Evolutionary conservation across 2,329 filamentous ascomycete species (phyloP).

Genomic region (Neofusicoccum kwambonambiense): DNA sequence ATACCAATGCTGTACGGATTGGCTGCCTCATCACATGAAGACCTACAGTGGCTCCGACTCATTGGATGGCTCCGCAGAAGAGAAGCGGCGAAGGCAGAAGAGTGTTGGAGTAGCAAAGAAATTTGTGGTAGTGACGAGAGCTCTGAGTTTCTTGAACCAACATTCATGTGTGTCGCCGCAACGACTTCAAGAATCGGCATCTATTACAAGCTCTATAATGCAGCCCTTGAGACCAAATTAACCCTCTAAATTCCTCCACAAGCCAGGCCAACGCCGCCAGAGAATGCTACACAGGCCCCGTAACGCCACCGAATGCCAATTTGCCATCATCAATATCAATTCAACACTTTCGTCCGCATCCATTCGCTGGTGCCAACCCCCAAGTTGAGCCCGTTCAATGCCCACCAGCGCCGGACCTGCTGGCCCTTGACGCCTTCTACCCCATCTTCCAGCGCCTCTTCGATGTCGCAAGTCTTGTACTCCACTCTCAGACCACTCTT

Average conservation of each 20-base stretch:
- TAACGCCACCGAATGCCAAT: not conserved
- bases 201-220: slow-evolving; percentile 1
- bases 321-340: not conserved
- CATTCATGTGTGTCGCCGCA: not conserved
- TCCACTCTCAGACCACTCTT: slow-evolving; percentile 73
- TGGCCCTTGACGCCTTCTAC: slow-evolving; percentile 67
- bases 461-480: slow-evolving; percentile 93
- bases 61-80: no score
- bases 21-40: no score
- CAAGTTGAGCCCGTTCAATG: slow-evolving; percentile 75
- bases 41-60: no score
- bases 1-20: no score
- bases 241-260: not conserved
- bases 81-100: no score
- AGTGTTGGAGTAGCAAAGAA: no score
- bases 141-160: not conserved
- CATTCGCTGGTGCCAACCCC: slow-evolving; percentile 82
- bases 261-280: not conserved
- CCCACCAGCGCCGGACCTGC: slow-evolving; percentile 83
- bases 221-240: not conserved
- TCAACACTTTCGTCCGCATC: slow-evolving; percentile 76
- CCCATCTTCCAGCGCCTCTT: slow-evolving; percentile 89
- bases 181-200: not conserved
- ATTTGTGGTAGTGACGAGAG: not conserved
- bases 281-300: not conserved